Conservation (phyloP, 768 basidiomycete species). For the Mycena leptocephala region DNA sequence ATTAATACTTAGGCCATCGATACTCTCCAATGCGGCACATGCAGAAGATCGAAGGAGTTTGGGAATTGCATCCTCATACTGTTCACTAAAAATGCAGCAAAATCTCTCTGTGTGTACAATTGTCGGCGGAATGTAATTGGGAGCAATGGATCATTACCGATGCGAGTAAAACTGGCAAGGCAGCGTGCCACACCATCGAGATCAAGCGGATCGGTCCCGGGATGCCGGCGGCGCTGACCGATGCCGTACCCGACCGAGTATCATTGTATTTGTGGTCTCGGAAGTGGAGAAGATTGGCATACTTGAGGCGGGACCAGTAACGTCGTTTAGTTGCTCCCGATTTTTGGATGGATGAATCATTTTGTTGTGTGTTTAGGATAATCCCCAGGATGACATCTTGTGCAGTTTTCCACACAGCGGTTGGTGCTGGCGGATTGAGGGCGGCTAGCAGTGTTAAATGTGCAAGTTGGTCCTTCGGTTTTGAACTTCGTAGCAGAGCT, state of each 20-base stretch:
- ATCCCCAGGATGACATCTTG: background rate
- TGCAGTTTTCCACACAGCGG: background rate
- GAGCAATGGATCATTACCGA: background rate
- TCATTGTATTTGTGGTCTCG: background rate
- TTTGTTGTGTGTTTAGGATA: background rate
- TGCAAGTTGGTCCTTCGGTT: background rate
- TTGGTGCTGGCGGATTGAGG: background rate
- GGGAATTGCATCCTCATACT: background rate
- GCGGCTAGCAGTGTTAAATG: background rate
- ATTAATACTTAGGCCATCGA: background rate
- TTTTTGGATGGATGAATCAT: background rate
- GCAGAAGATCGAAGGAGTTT: background rate
- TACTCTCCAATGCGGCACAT: background rate
- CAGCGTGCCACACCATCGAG: background rate
- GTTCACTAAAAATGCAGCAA: background rate
- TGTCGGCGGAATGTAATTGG: background rate
- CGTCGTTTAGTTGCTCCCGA: background rate
- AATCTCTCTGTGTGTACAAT: background rate
- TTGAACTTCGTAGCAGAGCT: background rate
- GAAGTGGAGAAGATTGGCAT: background rate
- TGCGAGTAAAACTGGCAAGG: background rate
- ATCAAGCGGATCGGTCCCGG: background rate
- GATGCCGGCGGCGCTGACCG: background rate
- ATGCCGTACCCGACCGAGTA: background rate
- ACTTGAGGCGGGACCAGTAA: background rate